phyloP scores from a whole-genome alignment of 345 rosid genomes.

The Dimocarpus longan region DNA sequence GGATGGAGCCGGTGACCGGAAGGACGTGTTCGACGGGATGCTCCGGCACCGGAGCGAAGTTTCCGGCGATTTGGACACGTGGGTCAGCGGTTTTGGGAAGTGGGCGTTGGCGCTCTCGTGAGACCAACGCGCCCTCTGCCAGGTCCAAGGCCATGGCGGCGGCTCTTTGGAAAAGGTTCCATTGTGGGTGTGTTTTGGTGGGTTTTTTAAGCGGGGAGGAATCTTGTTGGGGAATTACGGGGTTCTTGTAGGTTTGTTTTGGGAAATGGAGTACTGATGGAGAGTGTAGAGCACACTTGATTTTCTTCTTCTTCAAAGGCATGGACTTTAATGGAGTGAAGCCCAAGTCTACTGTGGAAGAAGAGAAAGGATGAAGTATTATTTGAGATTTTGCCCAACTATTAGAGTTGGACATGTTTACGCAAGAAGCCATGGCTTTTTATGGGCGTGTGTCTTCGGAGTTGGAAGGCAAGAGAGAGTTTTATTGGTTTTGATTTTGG shows the following conservation, averaged over 20 bases:
- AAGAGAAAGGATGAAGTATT: constrained; percentile 31
- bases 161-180: constrained; percentile 70
- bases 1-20: constrained; percentile 67
- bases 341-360: constrained; percentile 27
- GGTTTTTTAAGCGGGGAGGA: constrained; percentile 17
- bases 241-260: constrained; percentile 31
- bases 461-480: background rate
- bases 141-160: constrained; percentile 65
- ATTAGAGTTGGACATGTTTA: constrained; percentile 28
- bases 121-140: constrained; percentile 63
- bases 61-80: constrained; percentile 75
- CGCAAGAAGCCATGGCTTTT: constrained; percentile 47
- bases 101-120: constrained; percentile 59
- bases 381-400: constrained; percentile 43
- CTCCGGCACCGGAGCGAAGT: constrained; percentile 89
- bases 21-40: constrained; percentile 52
- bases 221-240: constrained; percentile 32
- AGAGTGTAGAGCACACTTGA: constrained; percentile 46
- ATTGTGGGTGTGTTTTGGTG: constrained; percentile 21
- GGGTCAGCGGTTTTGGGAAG: constrained; percentile 92
- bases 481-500: background rate
- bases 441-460: background rate
- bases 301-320: constrained; percentile 18
- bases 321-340: constrained; percentile 29
- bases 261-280: constrained; percentile 66